Evolutionary conservation across 805 yeast genomes (phyloP), one percentile per base, ranked within the genome.

Genomic region (Candida glaebosa): DNA sequence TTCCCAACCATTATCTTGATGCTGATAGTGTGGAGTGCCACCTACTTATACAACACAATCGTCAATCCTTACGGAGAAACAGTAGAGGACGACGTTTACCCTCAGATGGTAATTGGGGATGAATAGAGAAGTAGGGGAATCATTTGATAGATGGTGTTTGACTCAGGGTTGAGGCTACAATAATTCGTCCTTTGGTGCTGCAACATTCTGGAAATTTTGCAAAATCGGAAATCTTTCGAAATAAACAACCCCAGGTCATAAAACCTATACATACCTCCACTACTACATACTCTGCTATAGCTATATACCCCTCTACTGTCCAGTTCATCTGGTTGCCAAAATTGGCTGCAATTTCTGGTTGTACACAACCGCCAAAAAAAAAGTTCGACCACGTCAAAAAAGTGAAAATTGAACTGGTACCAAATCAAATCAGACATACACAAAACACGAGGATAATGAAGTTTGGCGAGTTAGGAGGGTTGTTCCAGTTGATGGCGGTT

Each of bases 401-500:
- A 18, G 18, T 35, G 14, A 5, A 14, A 15, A 5, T 37, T 24
- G 12, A 39, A n/a, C 14, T n/a, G n/a, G n/a, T n/a, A n/a, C n/a
- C n/a, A n/a, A n/a, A n/a, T n/a, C n/a, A n/a, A n/a, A n/a, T n/a
- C n/a, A n/a, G n/a, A n/a, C n/a, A n/a, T n/a, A n/a, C n/a, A n/a
- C n/a, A n/a, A n/a, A n/a, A n/a, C n/a, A n/a, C n/a, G n/a, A n/a
- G n/a, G n/a, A n/a, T 18, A 28, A 57, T 60, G 65, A 57, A 54
- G 48, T 48, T 53, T 30, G 33, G 43, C 41, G 30, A 47, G 32
- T 25, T 46, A 4, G 48, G 48, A 17, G 28, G 46, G 18, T 49
- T 56, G 31, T 41, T 51, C 41, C 57, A 53, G 33, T 46, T 58
- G 38, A 16, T 52, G 17, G 49, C 59, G 16, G 36, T 48, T n/a